Evolutionary conservation across 768 basidiomycete species (phyloP).

Genomic region (Boletales sp.): DNA sequence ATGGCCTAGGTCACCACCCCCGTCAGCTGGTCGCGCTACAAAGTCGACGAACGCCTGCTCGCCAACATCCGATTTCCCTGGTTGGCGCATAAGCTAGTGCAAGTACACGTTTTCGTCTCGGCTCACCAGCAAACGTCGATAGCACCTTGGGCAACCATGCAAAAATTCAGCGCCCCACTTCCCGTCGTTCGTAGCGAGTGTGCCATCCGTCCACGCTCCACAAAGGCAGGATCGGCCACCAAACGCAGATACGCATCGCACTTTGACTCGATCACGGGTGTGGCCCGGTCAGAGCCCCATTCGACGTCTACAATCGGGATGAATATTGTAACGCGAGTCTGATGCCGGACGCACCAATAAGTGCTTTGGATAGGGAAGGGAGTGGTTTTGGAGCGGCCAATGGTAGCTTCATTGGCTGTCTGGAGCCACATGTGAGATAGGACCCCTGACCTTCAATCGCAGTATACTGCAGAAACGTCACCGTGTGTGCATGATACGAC

Average conservation of each 20-base stretch:
- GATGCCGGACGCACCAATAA: constrained; percentile 48
- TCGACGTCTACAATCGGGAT: constrained; percentile 55
- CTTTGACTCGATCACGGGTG: constrained; percentile 54
- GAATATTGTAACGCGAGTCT: neutral
- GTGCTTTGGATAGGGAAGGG: constrained; percentile 65
- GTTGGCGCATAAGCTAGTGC: neutral
- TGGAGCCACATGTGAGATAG: constrained; percentile 52
- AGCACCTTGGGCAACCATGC: constrained; percentile 84
- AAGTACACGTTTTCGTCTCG: neutral
- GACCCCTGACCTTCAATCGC: constrained; percentile 78
- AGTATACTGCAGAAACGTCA: constrained; percentile 51
- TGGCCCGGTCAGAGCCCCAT: constrained; percentile 80
- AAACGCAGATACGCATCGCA: constrained; percentile 68
- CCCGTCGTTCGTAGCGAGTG: constrained; percentile 82
- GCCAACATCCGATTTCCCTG: constrained; percentile 81
- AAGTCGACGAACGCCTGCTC: constrained; percentile 15
- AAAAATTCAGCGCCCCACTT: constrained; percentile 79
- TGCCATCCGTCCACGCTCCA: constrained; percentile 73
- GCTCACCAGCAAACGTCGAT: constrained; percentile 82
- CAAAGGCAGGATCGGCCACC: constrained; percentile 55
- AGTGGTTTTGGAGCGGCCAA: constrained; percentile 60
- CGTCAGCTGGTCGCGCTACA: neutral
- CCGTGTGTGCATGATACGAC: neutral
- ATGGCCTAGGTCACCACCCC: constrained; percentile 43
- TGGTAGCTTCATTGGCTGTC: constrained; percentile 56